Percentiles rank a stretch among this genome's conserved stretches.
Evolutionary conservation across 331 rosid genomes (phyloP).

Genomic region (Rhamnella rubrinervis): DNA sequence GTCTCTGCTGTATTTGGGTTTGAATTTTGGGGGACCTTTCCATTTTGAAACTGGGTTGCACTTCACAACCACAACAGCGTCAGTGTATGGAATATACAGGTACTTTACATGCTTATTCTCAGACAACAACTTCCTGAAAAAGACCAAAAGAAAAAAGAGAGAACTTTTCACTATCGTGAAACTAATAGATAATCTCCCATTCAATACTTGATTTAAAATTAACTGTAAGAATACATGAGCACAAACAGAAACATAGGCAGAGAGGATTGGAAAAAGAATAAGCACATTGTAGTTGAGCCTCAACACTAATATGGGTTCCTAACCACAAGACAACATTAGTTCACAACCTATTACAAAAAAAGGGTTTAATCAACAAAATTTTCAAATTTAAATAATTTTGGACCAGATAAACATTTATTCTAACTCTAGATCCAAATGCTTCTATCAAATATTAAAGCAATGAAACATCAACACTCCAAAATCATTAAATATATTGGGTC

Average conservation of each 20-base stretch:
- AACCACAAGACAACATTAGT: too few species aligned
- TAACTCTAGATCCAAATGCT: too few species aligned
- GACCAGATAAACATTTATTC: too few species aligned
- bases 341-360: too few species aligned
- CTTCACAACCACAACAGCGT: slow-evolving; percentile 74
- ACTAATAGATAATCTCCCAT: background rate
- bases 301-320: too few species aligned
- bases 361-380: too few species aligned
- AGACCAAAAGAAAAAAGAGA: background rate
- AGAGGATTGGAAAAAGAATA: background rate
- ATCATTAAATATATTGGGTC: too few species aligned
- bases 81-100: slow-evolving; percentile 78
- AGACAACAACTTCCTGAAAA: slow-evolving; percentile 69
- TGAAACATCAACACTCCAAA: too few species aligned
- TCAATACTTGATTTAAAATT: background rate
- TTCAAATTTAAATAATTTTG: too few species aligned
- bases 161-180: background rate
- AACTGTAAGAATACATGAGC: background rate
- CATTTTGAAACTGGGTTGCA: slow-evolving; percentile 95
- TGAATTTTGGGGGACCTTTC: slow-evolving; percentile 84
- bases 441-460: too few species aligned
- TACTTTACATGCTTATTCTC: slow-evolving; percentile 92
- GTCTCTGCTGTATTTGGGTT: slow-evolving; percentile 65
- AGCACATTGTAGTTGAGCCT: slow-evolving; percentile 1
- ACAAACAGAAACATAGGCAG: background rate